These are phyloP conservation scores for Candida ulmi DNA, from an alignment of 805 yeast species.

Conservation along the genomic window DNA sequence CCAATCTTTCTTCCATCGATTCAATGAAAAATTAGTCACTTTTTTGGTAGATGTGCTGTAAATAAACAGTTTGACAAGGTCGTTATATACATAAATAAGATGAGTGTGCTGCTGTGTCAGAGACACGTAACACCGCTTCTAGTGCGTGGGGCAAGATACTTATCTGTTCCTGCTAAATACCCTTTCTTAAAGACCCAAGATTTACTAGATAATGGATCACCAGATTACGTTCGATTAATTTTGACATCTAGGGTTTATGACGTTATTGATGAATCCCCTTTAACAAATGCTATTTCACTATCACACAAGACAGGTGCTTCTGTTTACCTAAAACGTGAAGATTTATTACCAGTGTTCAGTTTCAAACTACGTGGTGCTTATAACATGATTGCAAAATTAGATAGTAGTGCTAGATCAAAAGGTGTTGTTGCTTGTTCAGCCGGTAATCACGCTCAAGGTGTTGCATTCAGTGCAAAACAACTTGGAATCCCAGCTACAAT, in stretches of 20 bases:
- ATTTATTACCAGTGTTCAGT: slow-evolving; percentile 88
- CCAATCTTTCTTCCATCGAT: neutral
- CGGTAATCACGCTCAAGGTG: slow-evolving; percentile 99
- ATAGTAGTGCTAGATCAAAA: slow-evolving; percentile 47
- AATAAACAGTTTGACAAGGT: neutral
- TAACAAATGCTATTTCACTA: slow-evolving; percentile 67
- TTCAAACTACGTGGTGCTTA: slow-evolving; percentile 97
- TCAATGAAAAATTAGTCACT: neutral
- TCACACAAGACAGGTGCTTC: slow-evolving; percentile 72
- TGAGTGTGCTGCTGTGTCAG: neutral
- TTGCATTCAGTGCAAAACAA: slow-evolving; percentile 83
- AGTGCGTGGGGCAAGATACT: neutral
- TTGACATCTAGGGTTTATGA: slow-evolving; percentile 93
- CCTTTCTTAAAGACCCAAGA: slow-evolving; percentile 37
- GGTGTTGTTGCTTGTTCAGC: slow-evolving; percentile 99
- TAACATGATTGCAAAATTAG: slow-evolving; percentile 89
- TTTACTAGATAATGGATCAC: slow-evolving; percentile 55
- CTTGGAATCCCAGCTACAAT: slow-evolving; percentile 90
- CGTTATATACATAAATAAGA: neutral
- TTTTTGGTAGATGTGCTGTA: neutral
- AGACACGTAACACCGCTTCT: neutral
- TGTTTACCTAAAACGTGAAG: slow-evolving; percentile 84
- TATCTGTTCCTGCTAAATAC: slow-evolving; percentile 6
- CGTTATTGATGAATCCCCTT: slow-evolving; percentile 86
- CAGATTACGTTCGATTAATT: slow-evolving; percentile 91